These are phyloP conservation scores for Pythium rhizo-oryzae DNA, from an alignment of 352 stramenopile species.

Conservation along the genomic window DNA sequence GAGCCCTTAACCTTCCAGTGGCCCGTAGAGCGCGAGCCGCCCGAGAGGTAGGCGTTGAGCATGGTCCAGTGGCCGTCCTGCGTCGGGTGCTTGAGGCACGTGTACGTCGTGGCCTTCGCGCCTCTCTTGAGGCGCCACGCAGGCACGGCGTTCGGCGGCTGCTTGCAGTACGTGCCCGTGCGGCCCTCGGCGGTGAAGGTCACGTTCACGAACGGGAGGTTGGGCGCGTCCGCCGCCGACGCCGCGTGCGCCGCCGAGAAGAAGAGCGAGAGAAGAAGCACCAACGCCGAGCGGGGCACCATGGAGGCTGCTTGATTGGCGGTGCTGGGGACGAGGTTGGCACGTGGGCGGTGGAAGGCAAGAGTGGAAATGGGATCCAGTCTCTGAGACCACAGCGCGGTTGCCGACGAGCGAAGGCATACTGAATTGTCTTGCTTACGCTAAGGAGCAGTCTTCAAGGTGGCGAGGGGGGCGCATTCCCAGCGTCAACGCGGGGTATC, in stretches of 20 bases:
- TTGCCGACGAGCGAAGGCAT: too few relatives aligned
- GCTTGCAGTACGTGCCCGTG: neutral
- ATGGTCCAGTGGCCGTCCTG: conserved; percentile 9
- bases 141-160: neutral
- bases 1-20: conserved; percentile 20
- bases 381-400: too few relatives aligned
- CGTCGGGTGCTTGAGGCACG: conserved; percentile 8
- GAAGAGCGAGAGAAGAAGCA: neutral
- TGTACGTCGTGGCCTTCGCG: neutral
- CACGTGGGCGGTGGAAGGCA: too few relatives aligned
- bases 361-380: too few relatives aligned
- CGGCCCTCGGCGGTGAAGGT: neutral
- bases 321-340: too few relatives aligned
- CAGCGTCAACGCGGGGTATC: too few relatives aligned
- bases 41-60: conserved; percentile 22
- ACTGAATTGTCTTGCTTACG: too few relatives aligned
- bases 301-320: neutral
- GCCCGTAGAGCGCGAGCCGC: neutral
- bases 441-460: too few relatives aligned
- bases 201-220: neutral
- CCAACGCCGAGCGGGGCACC: neutral
- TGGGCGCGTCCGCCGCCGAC: too few relatives aligned
- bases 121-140: neutral
- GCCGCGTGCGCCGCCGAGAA: too few relatives aligned
- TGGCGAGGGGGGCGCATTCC: too few relatives aligned